Percentiles rank a stretch among this genome's conserved stretches.
Evolutionary conservation across 2,329 filamentous ascomycete species (phyloP).

Genomic region (Penicillium sclerotigenum): DNA sequence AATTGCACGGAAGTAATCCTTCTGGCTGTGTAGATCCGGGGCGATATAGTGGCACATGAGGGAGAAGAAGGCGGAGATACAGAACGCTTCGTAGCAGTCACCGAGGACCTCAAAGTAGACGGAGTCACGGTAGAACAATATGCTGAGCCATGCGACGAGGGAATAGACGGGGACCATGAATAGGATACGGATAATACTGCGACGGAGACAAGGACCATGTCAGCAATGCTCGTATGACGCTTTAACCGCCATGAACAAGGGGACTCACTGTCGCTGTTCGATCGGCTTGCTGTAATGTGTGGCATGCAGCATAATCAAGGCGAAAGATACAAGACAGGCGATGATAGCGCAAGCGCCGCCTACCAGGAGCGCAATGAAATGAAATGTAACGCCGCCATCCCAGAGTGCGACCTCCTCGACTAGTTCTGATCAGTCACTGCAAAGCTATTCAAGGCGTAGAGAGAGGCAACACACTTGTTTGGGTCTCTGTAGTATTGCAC

Average conservation of each 20-base stretch:
- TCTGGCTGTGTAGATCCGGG: slow-evolving; percentile 72
- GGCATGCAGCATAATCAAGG: slow-evolving; percentile 56
- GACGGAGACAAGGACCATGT: slow-evolving; percentile 41
- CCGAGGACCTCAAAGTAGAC: slow-evolving; percentile 77
- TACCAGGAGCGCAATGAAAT: slow-evolving; percentile 54
- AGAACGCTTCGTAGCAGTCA: slow-evolving; percentile 84
- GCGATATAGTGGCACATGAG: slow-evolving; percentile 35
- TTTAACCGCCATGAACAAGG: slow-evolving; percentile 53
- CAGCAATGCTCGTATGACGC: slow-evolving; percentile 36
- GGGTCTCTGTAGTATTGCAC: slow-evolving; percentile 53
- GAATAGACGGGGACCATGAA: slow-evolving; percentile 83
- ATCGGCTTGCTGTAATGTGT: slow-evolving; percentile 58
- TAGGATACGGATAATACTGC: slow-evolving; percentile 77
- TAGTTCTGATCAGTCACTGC: slow-evolving; percentile 21
- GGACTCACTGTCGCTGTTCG: slow-evolving; percentile 63
- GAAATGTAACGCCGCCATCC: slow-evolving; percentile 54
- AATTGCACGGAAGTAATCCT: slow-evolving; percentile 71
- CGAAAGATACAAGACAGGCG: slow-evolving; percentile 51
- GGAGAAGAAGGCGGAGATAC: slow-evolving; percentile 75
- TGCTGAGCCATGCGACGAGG: slow-evolving; percentile 67
- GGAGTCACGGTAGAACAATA: slow-evolving; percentile 70
- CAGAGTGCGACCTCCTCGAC: slow-evolving; percentile 52
- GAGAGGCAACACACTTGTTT: slow-evolving; percentile 37
- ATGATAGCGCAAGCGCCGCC: slow-evolving; percentile 53
- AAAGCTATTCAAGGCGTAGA: slow-evolving; percentile 1